These are phyloP conservation scores for Mycena amicta DNA, from an alignment of 768 basidiomycete genomes.

Conservation along the genomic window DNA sequence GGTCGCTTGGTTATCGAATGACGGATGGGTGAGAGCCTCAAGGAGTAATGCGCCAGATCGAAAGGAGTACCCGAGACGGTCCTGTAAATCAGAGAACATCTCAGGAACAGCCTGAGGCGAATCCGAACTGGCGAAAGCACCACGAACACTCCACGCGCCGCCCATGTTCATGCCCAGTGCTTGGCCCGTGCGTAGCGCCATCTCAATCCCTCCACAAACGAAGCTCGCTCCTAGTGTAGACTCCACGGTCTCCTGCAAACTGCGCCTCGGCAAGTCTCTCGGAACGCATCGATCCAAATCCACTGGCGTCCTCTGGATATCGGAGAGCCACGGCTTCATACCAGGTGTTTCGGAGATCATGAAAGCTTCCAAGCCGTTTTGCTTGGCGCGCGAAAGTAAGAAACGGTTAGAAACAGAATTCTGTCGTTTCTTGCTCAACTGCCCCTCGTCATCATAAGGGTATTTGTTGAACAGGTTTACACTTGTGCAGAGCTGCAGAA, in stretches of 20 bases:
- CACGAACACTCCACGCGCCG: slow-evolving; percentile 70
- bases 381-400: slow-evolving; percentile 67
- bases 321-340: slow-evolving; percentile 61
- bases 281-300: slow-evolving; percentile 38
- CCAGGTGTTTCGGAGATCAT: slow-evolving; percentile 61
- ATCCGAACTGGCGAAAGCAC: slow-evolving; percentile 36
- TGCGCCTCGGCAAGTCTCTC: slow-evolving; percentile 63
- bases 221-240: slow-evolving; percentile 80
- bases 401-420: slow-evolving; percentile 71
- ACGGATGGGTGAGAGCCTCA: slow-evolving; percentile 87
- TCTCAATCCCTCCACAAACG: slow-evolving; percentile 67
- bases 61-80: slow-evolving; percentile 71
- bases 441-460: slow-evolving; percentile 82
- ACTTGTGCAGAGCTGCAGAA: slow-evolving; percentile 74
- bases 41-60: slow-evolving; percentile 61
- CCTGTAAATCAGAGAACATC: slow-evolving; percentile 60
- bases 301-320: slow-evolving; percentile 33
- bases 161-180: slow-evolving; percentile 75
- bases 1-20: slow-evolving; percentile 44
- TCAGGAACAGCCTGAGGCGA: slow-evolving; percentile 44
- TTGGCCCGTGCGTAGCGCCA: slow-evolving; percentile 66
- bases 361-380: slow-evolving; percentile 62
- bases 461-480: slow-evolving; percentile 78
- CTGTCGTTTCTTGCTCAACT: slow-evolving; percentile 66
- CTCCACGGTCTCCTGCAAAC: slow-evolving; percentile 89